Evolutionary conservation across 148 eudicot species (phyloP), one percentile per base, ranked within the genome.

Genomic region (Cornus florida): DNA sequence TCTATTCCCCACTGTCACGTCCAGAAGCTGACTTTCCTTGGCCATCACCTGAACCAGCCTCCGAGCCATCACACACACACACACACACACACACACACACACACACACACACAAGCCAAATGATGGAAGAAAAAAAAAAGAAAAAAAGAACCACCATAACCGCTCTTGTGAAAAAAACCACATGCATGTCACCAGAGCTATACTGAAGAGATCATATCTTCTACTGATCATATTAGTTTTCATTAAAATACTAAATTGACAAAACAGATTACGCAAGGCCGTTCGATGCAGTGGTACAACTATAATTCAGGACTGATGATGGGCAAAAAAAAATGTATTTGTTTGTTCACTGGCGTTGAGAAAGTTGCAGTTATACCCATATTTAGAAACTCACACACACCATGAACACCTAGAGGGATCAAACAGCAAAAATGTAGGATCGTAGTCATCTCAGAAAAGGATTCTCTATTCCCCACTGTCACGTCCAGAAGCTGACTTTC

Each of bases 61-160:
- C 93, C 0, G 86, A 53, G 43, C 48, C 83, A 20, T 89, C 89
- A n/a, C n/a, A n/a, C n/a, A n/a, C n/a, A n/a, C n/a, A n/a, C n/a
- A n/a, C n/a, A n/a, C n/a, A n/a, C n/a, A n/a, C n/a, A n/a, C n/a
- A n/a, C 28, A 28, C 1, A 28, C 28, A 28, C 28, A 28, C 28
- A 0, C 1, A 1, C 28, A 28, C 28, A 28, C 28, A 28, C 28
- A 28, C 1, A 28, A 35, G 4, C 38, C 38, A 35, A 35, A 35
- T 35, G 38, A 35, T 35, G 5, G 38, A 35, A 35, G 28, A 28
- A 0, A 2, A 35, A 35, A 4, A 35, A 35, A 35, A 35, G 2
- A 35, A 35, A 35, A 35, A n/a, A n/a, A n/a, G n/a, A 33, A 33
- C 35, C 3, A 33, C 35, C 35, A 33, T 33, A 33, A 35, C 38